Evolutionary conservation across 73 alveolate genomes (phyloP), one percentile per base, ranked within the genome.

Genomic region (Durusdinium trenchii): DNA sequence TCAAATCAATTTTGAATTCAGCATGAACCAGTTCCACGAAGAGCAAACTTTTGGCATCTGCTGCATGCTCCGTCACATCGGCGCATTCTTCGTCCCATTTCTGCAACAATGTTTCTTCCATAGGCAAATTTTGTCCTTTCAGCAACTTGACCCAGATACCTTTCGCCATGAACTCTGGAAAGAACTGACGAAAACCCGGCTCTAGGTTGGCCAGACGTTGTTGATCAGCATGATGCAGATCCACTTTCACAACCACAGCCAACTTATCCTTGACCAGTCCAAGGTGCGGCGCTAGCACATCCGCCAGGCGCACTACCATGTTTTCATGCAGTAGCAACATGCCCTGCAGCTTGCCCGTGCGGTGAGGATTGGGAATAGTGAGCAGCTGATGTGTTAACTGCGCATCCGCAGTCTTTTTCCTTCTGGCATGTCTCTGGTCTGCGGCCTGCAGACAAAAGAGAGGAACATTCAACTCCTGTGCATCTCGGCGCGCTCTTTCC

Each of bases 261-360:
- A 54, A 20, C 20, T 54, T 54, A 20, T 54, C 64, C 20, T 54
- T 54, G 28, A 54, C 64, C 9, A 54, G 64, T 9, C 64, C 64
- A 20, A 54, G 64, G 28, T 54, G 28, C 20, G 64, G 20, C 9
- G 64, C 9, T 20, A 54, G 64, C 9, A 54, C 64, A 20, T 54
- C 64, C 28, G 64, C 20, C 64, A 54, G 64, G 64, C 64, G 64
- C 64, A 54, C 64, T 9, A 54, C 64, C 64, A 54, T 54, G 28
- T 54, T 9, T 20, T 54, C 64, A 54, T 54, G 64, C 20, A 54
- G 9, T 20, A 54, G 20, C 9, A 54, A 20, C 64, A 76, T 76
- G 61, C 61, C 87, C 60, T 76, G 61, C 87, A 76, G 42, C 87
- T 42, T 76, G 87, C 87, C 87, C 40, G 87, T 43, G 40, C 60